Conservation (phyloP, 257 asterid genomes). For the Osmanthus fragrans region DNA sequence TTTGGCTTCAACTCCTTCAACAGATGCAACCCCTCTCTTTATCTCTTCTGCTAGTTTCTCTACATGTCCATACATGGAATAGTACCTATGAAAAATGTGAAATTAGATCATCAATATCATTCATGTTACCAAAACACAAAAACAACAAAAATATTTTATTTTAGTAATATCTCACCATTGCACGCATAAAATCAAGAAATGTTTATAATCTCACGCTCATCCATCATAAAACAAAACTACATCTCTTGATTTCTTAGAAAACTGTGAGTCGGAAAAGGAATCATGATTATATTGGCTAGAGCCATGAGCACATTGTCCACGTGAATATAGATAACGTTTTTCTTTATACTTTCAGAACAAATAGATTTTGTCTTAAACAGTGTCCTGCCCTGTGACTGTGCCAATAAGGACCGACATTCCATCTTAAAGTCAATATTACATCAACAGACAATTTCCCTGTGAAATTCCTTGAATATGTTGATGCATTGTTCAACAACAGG, state of each 20-base stretch:
- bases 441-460: background rate
- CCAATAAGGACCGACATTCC: background rate
- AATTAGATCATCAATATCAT: slow-evolving; percentile 3
- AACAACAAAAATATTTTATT: background rate
- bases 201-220: background rate
- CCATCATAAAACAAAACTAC: background rate
- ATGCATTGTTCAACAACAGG: background rate
- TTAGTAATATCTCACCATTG: background rate
- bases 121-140: background rate
- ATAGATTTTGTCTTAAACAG: background rate
- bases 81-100: slow-evolving; percentile 43
- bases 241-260: background rate
- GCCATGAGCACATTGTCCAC: background rate
- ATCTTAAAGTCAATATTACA: background rate
- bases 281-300: background rate
- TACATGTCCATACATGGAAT: slow-evolving; percentile 83
- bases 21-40: slow-evolving; percentile 66
- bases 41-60: slow-evolving; percentile 81
- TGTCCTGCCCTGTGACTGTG: background rate
- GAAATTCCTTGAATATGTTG: background rate
- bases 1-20: slow-evolving; percentile 82
- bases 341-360: background rate
- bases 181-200: slow-evolving; percentile 5
- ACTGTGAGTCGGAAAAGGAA: background rate
- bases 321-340: background rate